These are phyloP conservation scores for Lipomyces chichibuensis DNA, from an alignment of 805 yeast species.

Conservation along the genomic window DNA sequence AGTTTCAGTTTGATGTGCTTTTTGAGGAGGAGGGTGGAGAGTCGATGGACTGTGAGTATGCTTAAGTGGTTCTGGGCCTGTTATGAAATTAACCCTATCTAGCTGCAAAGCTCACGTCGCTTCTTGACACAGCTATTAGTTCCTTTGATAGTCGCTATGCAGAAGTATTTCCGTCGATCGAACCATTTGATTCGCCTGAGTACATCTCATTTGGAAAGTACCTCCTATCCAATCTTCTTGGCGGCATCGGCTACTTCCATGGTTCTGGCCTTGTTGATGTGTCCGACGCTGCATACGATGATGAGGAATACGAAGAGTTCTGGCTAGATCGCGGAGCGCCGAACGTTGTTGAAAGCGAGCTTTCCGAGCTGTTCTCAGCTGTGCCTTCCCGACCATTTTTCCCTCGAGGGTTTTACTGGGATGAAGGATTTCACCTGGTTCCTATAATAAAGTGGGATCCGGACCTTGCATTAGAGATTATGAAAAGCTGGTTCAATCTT, in stretches of 20 bases:
- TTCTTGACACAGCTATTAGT: constrained; percentile 44
- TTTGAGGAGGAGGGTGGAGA: constrained; percentile 15
- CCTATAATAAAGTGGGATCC: constrained; percentile 77
- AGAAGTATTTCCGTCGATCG: constrained; percentile 52
- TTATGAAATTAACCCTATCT: background rate
- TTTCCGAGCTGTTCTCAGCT: constrained; percentile 72
- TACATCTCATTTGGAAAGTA: constrained; percentile 70
- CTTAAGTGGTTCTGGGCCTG: background rate
- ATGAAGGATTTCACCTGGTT: constrained; percentile 92
- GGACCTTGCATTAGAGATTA: constrained; percentile 50
- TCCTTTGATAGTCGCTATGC: constrained; percentile 59
- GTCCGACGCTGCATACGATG: constrained; percentile 66
- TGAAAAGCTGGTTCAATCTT: constrained; percentile 82
- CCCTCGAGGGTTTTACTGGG: constrained; percentile 98
- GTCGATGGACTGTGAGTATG: constrained; percentile 24
- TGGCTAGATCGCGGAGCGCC: constrained; percentile 40
- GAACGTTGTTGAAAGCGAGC: constrained; percentile 60
- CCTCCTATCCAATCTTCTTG: constrained; percentile 77
- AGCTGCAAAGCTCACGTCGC: constrained; percentile 26
- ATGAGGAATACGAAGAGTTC: constrained; percentile 57
- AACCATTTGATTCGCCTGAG: constrained; percentile 55
- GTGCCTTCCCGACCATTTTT: constrained; percentile 93
- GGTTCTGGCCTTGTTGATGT: constrained; percentile 86
- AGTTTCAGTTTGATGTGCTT: constrained; percentile 71
- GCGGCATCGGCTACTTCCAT: constrained; percentile 86